phyloP scores from a whole-genome alignment of 208 protist species.

The Crithidia sp. region DNA sequence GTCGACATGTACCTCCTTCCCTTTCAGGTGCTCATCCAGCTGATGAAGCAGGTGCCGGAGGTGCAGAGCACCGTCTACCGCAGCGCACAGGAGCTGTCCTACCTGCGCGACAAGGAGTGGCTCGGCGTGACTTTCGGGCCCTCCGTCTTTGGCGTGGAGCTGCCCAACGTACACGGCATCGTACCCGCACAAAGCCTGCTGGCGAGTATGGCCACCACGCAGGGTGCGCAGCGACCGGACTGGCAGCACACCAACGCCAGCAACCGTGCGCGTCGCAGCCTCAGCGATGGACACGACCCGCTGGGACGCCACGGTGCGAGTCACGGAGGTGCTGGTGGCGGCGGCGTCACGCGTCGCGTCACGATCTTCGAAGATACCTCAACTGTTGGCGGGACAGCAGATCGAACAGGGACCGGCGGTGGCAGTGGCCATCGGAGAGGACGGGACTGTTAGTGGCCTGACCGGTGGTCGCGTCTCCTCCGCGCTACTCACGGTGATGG shows the following conservation, averaged over 20 bases:
- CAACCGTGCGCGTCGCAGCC: not conserved
- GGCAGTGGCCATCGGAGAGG: not conserved
- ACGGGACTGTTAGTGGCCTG: conserved; percentile 2
- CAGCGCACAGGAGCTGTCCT: conserved; percentile 48
- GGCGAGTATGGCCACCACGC: conserved; percentile 19
- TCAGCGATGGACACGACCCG: not conserved
- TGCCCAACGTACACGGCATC: conserved; percentile 36
- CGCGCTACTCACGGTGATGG: conserved; percentile 48
- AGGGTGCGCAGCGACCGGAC: not conserved
- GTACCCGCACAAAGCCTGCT: conserved; percentile 27
- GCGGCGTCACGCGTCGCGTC: conserved; percentile 31
- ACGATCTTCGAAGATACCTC: conserved; percentile 43
- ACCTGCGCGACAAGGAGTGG: conserved; percentile 52
- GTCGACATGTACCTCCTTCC: conserved; percentile 81
- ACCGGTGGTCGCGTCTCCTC: conserved; percentile 40
- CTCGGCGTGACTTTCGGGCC: conserved; percentile 55
- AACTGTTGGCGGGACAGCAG: not conserved
- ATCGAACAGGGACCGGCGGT: conserved; percentile 3
- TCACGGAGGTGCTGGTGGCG: not conserved
- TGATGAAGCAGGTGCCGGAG: conserved; percentile 81
- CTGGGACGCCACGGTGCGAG: not conserved
- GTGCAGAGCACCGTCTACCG: conserved; percentile 58
- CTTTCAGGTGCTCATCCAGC: conserved; percentile 73
- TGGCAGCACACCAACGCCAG: conserved; percentile 1
- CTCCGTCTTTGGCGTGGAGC: conserved; percentile 15